Evolutionary conservation across 2,329 filamentous ascomycete species (phyloP).

Genomic region (Scedosporium aurantiacum): DNA sequence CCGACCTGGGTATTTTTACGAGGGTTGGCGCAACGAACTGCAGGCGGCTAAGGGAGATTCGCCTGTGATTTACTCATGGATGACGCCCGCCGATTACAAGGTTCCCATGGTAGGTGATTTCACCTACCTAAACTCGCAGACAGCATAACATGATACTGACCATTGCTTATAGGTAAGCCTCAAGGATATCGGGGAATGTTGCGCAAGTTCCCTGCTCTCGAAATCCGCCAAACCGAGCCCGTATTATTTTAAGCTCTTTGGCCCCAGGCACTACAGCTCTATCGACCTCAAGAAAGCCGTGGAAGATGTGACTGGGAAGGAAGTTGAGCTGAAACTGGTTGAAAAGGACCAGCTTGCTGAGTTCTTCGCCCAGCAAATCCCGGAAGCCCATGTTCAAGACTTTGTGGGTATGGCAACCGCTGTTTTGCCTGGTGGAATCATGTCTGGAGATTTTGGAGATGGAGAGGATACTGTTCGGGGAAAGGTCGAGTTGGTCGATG

Average conservation of each 20-base stretch:
- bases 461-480: conserved; percentile 16
- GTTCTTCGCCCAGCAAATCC: conserved; percentile 16
- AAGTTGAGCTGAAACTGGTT: conserved; percentile 14
- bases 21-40: conserved; percentile 11
- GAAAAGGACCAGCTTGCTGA: conserved; percentile 13
- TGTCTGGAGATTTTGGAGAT: conserved; percentile 14
- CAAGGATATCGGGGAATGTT: conserved; percentile 17
- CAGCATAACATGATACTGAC: not conserved
- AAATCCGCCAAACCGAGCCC: conserved; percentile 7
- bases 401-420: conserved; percentile 19
- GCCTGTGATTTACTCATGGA: conserved; percentile 15
- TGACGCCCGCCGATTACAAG: conserved; percentile 16
- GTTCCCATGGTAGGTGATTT: conserved; percentile 19
- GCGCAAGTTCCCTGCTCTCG: conserved; percentile 15
- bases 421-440: conserved; percentile 15
- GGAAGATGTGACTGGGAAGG: conserved; percentile 17
- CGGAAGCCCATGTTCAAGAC: conserved; percentile 13
- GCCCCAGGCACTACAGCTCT: conserved; percentile 18
- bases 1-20: conserved; percentile 12
- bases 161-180: conserved; percentile 16
- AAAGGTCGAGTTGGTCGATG: conserved; percentile 15
- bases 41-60: conserved; percentile 11
- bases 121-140: not conserved
- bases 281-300: conserved; percentile 17
- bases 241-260: conserved; percentile 16